These are phyloP conservation scores for Schizothecium vesticola DNA, from an alignment of 495 filamentous ascomycete genomes.

Conservation along the genomic window DNA sequence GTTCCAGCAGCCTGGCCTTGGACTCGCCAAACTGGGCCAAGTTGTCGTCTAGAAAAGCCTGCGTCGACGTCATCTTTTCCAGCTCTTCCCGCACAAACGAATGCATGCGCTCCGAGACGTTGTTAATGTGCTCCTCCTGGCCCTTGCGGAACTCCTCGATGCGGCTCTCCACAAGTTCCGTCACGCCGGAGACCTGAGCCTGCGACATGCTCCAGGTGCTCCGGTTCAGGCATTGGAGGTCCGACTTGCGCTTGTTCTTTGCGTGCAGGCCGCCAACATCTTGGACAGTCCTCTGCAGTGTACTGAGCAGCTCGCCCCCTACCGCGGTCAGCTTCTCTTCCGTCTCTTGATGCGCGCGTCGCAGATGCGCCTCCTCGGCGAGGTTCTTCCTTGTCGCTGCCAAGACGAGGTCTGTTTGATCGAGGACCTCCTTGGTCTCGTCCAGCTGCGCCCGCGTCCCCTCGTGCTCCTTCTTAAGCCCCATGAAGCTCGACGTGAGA, in stretches of 20 bases:
- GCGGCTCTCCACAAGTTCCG: slow-evolving; percentile 65
- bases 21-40: slow-evolving; percentile 58
- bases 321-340: slow-evolving; percentile 68
- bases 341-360: slow-evolving; percentile 80
- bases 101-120: slow-evolving; percentile 63
- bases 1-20: slow-evolving; percentile 59
- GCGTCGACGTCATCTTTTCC: slow-evolving; percentile 57
- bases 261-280: slow-evolving; percentile 77
- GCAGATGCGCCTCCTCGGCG: slow-evolving; percentile 70
- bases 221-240: slow-evolving; percentile 75
- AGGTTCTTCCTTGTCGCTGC: slow-evolving; percentile 67
- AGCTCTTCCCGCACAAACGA: slow-evolving; percentile 68
- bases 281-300: slow-evolving; percentile 65
- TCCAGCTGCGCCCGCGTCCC: slow-evolving; percentile 62
- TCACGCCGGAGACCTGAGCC: slow-evolving; percentile 64
- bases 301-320: slow-evolving; percentile 68
- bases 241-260: slow-evolving; percentile 75
- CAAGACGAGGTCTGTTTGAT: slow-evolving; percentile 80
- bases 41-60: slow-evolving; percentile 63
- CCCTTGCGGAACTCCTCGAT: slow-evolving; percentile 62
- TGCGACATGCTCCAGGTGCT: slow-evolving; percentile 73
- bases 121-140: slow-evolving; percentile 63
- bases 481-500: slow-evolving; percentile 77
- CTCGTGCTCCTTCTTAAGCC: slow-evolving; percentile 81
- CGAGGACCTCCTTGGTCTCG: slow-evolving; percentile 71